These are phyloP conservation scores for Rehmannia glutinosa DNA, from an alignment of 257 asterid species.

Conservation along the genomic window DNA sequence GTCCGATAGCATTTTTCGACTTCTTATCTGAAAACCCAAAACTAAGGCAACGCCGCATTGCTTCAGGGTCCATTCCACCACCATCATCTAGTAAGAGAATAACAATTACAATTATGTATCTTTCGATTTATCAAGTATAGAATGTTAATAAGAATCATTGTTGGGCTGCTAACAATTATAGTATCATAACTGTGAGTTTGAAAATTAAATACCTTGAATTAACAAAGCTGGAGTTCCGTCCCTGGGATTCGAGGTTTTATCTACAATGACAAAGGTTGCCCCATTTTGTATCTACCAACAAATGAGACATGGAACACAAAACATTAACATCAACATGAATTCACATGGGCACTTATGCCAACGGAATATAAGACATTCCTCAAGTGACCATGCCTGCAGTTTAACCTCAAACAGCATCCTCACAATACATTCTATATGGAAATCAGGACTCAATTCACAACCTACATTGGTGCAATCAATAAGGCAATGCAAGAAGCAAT, in stretches of 20 bases:
- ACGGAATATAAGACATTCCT: too few relatives aligned
- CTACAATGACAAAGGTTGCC: constrained; percentile 61
- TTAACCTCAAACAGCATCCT: constrained; percentile 7
- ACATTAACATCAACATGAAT: constrained; percentile 20
- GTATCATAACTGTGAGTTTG: not conserved
- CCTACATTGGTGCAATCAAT: too few relatives aligned
- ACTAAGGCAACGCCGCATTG: constrained; percentile 81
- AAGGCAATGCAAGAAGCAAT: too few relatives aligned
- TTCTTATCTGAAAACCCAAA: constrained; percentile 92
- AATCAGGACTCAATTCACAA: too few relatives aligned
- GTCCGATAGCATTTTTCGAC: constrained; percentile 68
- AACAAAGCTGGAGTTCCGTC: constrained; percentile 73
- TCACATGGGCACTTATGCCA: not conserved
- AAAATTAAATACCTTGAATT: constrained; percentile 62
- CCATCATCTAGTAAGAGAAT: constrained; percentile 67
- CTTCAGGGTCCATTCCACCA: constrained; percentile 89
- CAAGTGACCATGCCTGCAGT: too few relatives aligned
- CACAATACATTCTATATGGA: too few relatives aligned
- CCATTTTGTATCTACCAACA: constrained; percentile 68
- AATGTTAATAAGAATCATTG: constrained; percentile 11
- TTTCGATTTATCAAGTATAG: constrained; percentile 10
- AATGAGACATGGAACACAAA: constrained; percentile 20
- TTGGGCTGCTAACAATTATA: not conserved
- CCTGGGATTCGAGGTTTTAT: constrained; percentile 64
- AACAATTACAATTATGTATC: constrained; percentile 16